Percentiles rank a stretch among this genome's conserved stretches.
Evolutionary conservation across 495 filamentous ascomycete species (phyloP).

Genomic region (Penicillium paxilli): DNA sequence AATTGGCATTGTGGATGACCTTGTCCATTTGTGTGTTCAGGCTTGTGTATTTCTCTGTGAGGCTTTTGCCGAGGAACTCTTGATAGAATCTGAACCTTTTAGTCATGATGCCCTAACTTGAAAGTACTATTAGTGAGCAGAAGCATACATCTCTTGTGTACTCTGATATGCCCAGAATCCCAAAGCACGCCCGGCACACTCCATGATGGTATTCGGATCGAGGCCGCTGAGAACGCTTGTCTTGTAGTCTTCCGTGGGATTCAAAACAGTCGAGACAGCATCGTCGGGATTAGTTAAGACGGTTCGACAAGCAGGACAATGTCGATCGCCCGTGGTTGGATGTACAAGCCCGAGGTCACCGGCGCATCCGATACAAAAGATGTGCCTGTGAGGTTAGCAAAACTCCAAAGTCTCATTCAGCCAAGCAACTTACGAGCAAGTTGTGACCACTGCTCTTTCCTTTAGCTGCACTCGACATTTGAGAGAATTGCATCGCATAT

Average conservation of each 20-base stretch:
- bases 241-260: conserved; percentile 92
- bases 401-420: background rate
- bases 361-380: conserved; percentile 81
- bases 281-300: conserved; percentile 73
- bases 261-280: conserved; percentile 71
- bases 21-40: conserved; percentile 77
- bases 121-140: background rate
- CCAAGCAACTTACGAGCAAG: conserved; percentile 66
- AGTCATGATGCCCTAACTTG: conserved; percentile 14
- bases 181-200: conserved; percentile 81
- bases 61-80: conserved; percentile 67
- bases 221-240: conserved; percentile 85
- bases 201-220: conserved; percentile 82
- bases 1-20: conserved; percentile 77
- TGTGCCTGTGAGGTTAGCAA: conserved; percentile 60
- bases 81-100: conserved; percentile 67
- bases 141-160: conserved; percentile 78
- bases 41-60: conserved; percentile 71
- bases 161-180: conserved; percentile 92
- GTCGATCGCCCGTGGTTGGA: conserved; percentile 52
- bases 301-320: conserved; percentile 82
- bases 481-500: conserved; percentile 77
- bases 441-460: conserved; percentile 83
- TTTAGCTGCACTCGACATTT: conserved; percentile 74
- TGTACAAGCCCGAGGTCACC: conserved; percentile 64